Evolutionary conservation across 2,329 filamentous ascomycete genomes (phyloP).

Genomic region (Fusarium sp.): DNA sequence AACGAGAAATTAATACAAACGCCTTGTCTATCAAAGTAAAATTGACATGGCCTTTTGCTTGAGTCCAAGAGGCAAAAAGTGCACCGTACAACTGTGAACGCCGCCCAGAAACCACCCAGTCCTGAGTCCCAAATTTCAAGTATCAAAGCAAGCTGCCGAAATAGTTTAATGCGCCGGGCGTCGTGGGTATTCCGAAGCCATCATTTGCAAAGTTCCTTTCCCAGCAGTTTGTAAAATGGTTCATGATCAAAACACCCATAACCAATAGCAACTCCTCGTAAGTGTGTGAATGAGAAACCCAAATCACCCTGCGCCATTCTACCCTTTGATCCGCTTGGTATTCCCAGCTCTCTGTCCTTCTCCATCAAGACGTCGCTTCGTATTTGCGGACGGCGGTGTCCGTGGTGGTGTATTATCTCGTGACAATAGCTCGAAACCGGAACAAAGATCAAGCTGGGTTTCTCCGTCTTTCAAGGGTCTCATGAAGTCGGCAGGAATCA

Average conservation of each 20-base stretch:
- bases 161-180: conserved; percentile 39
- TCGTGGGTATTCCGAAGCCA: conserved; percentile 46
- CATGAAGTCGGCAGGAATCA: conserved; percentile 54
- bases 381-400: conserved; percentile 13
- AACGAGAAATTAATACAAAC: conserved; percentile 45
- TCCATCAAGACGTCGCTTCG: conserved; percentile 34
- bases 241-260: conserved; percentile 5
- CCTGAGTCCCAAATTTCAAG: conserved; percentile 8
- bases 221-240: conserved; percentile 27
- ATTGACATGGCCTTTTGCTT: conserved; percentile 1
- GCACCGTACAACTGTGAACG: conserved; percentile 7
- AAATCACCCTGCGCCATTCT: conserved; percentile 17
- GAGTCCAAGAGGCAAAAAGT: conserved; percentile 1
- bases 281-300: conserved; percentile 16
- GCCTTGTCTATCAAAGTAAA: conserved; percentile 32
- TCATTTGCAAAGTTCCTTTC: conserved; percentile 23
- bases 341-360: conserved; percentile 22
- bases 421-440: conserved; percentile 32
- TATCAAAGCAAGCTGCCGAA: conserved; percentile 26
- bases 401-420: conserved; percentile 17
- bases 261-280: conserved; percentile 28
- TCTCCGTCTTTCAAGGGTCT: conserved; percentile 50
- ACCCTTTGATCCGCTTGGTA: conserved; percentile 40
- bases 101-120: neutral
- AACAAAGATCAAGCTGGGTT: conserved; percentile 52